Conservation (phyloP, 2,329 filamentous ascomycete species). For the Akanthomyces muscarius region DNA sequence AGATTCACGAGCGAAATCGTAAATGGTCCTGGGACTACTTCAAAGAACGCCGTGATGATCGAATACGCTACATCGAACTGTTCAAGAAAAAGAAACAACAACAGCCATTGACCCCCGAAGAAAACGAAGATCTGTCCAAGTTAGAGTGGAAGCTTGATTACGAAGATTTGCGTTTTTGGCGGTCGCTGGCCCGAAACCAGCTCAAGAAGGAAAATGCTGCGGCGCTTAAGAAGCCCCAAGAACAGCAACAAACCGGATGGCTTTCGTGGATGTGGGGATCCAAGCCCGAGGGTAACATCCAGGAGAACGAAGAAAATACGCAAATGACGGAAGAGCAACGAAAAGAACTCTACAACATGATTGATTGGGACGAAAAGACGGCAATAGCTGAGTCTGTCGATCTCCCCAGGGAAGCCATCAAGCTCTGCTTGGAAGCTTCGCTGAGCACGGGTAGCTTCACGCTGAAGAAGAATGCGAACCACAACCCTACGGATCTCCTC, state of each 20-base stretch:
- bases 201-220: conserved; percentile 92
- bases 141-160: conserved; percentile 88
- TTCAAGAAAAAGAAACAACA: conserved; percentile 91
- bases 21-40: conserved; percentile 97
- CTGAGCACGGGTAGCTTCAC: conserved; percentile 97
- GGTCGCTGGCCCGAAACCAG: conserved; percentile 88
- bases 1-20: conserved; percentile 91
- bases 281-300: conserved; percentile 58
- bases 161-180: conserved; percentile 96
- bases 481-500: conserved; percentile 72
- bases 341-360: conserved; percentile 93
- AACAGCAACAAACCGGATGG: conserved; percentile 78
- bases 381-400: conserved; percentile 84
- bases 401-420: conserved; percentile 83
- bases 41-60: conserved; percentile 85
- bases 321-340: conserved; percentile 94
- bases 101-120: conserved; percentile 65
- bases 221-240: conserved; percentile 63
- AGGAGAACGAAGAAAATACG: conserved; percentile 65
- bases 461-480: conserved; percentile 64
- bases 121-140: conserved; percentile 66
- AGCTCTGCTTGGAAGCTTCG: conserved; percentile 86
- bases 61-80: conserved; percentile 80
- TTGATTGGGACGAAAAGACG: conserved; percentile 97
- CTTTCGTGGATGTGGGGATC: conserved; percentile 86